A percentile compares a stretch with the other conserved stretches of the same genome.
phyloP scores from a whole-genome alignment of 768 basidiomycete genomes.

The Russula earlei region DNA sequence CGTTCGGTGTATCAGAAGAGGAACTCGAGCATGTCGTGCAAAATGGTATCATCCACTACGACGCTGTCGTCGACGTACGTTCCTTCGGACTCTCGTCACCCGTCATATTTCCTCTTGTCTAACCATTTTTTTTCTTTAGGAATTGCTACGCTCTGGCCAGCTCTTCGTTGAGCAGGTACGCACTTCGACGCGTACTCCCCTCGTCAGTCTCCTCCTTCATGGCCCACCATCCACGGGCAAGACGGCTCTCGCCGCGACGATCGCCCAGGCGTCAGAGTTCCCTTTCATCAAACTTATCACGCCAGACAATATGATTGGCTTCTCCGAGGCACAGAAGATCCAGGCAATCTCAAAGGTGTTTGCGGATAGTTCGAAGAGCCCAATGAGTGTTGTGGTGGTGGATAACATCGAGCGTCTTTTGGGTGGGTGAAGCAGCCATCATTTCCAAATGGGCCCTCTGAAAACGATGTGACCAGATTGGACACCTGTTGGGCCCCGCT shows the following conservation, averaged over 20 bases:
- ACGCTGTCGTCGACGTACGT: slow-evolving; percentile 64
- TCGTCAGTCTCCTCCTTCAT: slow-evolving; percentile 83
- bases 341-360: slow-evolving; percentile 87
- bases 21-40: slow-evolving; percentile 89
- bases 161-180: slow-evolving; percentile 93
- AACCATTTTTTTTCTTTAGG: slow-evolving; percentile 35
- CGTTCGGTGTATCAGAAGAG: slow-evolving; percentile 96
- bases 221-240: slow-evolving; percentile 90
- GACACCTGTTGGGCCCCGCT: slow-evolving; percentile 94
- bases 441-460: neutral
- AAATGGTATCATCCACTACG: slow-evolving; percentile 93
- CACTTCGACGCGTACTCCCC: slow-evolving; percentile 79
- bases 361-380: slow-evolving; percentile 94
- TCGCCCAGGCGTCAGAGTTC: slow-evolving; percentile 87
- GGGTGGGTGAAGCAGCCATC: slow-evolving; percentile 40
- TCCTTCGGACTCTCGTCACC: neutral
- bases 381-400: slow-evolving; percentile 89
- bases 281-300: slow-evolving; percentile 98
- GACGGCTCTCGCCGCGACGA: slow-evolving; percentile 88
- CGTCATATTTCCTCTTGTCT: neutral
- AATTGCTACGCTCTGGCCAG: slow-evolving; percentile 75
- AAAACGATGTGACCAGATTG: slow-evolving; percentile 50
- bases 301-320: slow-evolving; percentile 95
- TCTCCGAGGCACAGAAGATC: slow-evolving; percentile 87
- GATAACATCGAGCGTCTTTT: slow-evolving; percentile 91